A percentile compares a stretch with the other conserved stretches of the same genome.
Evolutionary conservation across 768 basidiomycete genomes (phyloP).

Genomic region (Cubamyces lactineus): DNA sequence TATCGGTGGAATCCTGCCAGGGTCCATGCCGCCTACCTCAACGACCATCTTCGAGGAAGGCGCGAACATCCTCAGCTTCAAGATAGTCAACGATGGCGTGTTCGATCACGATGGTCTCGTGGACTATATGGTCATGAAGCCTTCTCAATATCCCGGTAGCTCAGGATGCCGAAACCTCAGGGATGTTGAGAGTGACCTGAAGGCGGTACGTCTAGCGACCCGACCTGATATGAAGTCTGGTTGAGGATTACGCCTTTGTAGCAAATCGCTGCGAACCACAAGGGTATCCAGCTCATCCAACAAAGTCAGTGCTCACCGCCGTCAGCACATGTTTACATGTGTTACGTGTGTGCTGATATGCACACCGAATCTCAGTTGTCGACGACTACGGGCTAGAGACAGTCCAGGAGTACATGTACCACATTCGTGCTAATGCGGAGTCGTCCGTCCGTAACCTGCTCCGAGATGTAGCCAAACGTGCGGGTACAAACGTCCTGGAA

Average conservation of each 20-base stretch:
- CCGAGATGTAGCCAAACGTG: conserved; percentile 68
- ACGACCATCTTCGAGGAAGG: conserved; percentile 94
- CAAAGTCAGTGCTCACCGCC: conserved; percentile 65
- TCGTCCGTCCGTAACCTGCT: conserved; percentile 82
- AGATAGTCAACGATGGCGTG: conserved; percentile 81
- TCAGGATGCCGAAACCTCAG: conserved; percentile 86
- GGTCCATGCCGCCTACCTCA: conserved; percentile 94
- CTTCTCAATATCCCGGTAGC: conserved; percentile 80
- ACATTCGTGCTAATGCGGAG: conserved; percentile 90
- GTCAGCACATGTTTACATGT: no score
- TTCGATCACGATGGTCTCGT: conserved; percentile 78
- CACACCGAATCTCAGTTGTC: conserved; percentile 57
- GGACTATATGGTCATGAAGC: conserved; percentile 82
- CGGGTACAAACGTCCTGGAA: conserved; percentile 63
- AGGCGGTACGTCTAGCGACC: conserved; percentile 62
- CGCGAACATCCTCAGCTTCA: conserved; percentile 88
- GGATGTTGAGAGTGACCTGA: conserved; percentile 90
- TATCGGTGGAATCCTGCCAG: conserved; percentile 90
- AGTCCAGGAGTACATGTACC: conserved; percentile 93
- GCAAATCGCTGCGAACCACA: conserved; percentile 96
- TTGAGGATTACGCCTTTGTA: conserved; percentile 31
- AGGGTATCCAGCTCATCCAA: conserved; percentile 85
- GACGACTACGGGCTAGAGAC: conserved; percentile 83
- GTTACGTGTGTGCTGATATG: conserved; percentile 10
- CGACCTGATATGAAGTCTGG: neutral